Percentiles rank a stretch among this genome's conserved stretches.
These are phyloP conservation scores for Corinectria fuckeliana DNA, from an alignment of 2,329 filamentous ascomycete species.

Conservation along the genomic window DNA sequence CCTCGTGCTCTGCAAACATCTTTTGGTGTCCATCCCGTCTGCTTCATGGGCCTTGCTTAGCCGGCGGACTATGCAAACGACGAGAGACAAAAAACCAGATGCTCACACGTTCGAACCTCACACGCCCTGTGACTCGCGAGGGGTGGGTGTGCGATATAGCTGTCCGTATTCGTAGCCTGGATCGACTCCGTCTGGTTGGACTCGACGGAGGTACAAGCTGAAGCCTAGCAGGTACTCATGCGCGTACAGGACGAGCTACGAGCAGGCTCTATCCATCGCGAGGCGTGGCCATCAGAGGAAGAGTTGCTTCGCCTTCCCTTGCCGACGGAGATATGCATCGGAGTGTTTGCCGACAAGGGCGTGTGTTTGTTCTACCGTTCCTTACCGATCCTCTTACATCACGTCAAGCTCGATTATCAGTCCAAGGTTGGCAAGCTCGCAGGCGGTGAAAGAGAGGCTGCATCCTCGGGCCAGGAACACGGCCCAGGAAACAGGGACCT, in stretches of 20 bases:
- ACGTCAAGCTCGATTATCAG: constrained; percentile 5
- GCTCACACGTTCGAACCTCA: not conserved
- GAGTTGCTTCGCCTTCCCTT: not conserved
- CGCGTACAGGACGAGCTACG: not conserved
- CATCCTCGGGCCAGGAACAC: not conserved
- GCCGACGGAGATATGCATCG: constrained; percentile 14
- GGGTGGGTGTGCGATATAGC: not conserved
- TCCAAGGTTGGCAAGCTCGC: not conserved
- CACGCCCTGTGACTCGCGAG: not conserved
- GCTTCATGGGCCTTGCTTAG: constrained; percentile 3
- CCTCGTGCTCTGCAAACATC: constrained; percentile 6
- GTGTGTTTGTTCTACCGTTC: not conserved
- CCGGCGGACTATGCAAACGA: not conserved
- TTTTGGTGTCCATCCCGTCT: not conserved
- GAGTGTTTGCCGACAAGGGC: constrained; percentile 8
- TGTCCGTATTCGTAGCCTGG: not conserved
- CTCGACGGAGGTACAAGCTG: constrained; percentile 6
- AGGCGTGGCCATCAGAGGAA: not conserved
- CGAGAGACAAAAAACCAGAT: not conserved
- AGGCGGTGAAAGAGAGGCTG: constrained; percentile 13
- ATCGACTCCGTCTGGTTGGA: not conserved
- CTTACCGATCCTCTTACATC: not conserved
- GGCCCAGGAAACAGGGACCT: constrained; percentile 1
- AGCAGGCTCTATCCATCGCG: constrained; percentile 1
- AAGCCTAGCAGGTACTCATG: constrained; percentile 9